These are phyloP conservation scores for Thymus mandschuricus DNA, from an alignment of 257 asterid genomes.

Conservation along the genomic window DNA sequence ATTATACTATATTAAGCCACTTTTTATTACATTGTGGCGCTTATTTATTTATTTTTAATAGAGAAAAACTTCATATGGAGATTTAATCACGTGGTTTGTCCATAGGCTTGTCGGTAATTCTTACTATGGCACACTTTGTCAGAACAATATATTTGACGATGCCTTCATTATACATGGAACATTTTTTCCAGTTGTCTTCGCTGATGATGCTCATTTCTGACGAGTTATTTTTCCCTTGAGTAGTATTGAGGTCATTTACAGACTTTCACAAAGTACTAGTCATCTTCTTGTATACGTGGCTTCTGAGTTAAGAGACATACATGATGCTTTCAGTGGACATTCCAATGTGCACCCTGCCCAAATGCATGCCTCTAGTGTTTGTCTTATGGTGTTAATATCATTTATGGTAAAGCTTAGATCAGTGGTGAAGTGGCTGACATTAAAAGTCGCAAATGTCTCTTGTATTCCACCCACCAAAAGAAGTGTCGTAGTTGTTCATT, in stretches of 20 bases:
- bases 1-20: background rate
- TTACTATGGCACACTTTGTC: background rate
- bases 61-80: background rate
- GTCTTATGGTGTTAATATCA: background rate
- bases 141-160: background rate
- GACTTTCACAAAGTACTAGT: background rate
- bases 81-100: background rate
- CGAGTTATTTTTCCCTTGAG: conserved; percentile 6
- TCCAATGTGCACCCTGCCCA: background rate
- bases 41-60: background rate
- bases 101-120: background rate
- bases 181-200: too few species aligned
- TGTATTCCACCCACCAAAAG: background rate
- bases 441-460: background rate
- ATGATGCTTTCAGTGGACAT: background rate
- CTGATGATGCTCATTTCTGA: background rate
- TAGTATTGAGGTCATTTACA: background rate
- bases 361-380: background rate
- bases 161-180: background rate
- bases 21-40: background rate
- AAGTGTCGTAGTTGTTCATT: background rate
- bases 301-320: background rate
- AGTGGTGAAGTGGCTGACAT: background rate
- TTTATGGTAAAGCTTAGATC: background rate
- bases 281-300: background rate